Evolutionary conservation across 2,329 filamentous ascomycete species (phyloP).

Genomic region (Pyrenophora tritici-repentis): DNA sequence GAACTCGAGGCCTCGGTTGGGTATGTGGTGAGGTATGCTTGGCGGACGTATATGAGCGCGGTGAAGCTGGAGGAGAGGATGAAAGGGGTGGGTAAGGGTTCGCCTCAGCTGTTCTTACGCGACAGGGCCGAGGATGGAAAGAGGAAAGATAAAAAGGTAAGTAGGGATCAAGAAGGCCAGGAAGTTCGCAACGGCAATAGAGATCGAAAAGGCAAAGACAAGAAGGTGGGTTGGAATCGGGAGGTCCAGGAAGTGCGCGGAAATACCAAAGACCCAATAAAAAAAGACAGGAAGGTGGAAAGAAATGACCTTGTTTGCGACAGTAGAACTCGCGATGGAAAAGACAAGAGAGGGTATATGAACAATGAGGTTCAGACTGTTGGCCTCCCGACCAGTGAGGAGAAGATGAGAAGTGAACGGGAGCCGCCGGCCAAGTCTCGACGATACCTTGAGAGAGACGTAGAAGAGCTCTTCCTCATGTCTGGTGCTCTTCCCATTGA

Average conservation of each 20-base stretch:
- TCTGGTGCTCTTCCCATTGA: slow-evolving; percentile 1
- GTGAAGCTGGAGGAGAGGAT: slow-evolving; percentile 24
- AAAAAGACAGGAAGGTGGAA: no score
- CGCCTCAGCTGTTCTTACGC: background rate
- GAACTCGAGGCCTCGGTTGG: slow-evolving; percentile 15
- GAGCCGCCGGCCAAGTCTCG: background rate
- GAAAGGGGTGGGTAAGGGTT: background rate
- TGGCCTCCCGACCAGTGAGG: background rate
- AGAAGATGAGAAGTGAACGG: background rate
- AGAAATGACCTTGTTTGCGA: no score
- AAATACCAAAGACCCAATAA: no score
- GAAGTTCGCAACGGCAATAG: no score
- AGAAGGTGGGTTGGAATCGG: no score
- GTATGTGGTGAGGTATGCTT: slow-evolving; percentile 23
- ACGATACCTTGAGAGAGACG: background rate
- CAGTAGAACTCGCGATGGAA: no score
- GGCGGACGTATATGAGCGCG: slow-evolving; percentile 27
- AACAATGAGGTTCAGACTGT: background rate
- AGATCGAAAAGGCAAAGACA: no score
- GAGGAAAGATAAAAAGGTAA: no score
- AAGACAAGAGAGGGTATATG: background rate
- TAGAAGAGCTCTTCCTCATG: slow-evolving; percentile 1
- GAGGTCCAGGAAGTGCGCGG: no score
- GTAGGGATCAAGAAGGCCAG: no score
- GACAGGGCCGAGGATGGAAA: no score